Base-by-base conservation (phyloP, 1,284 basidiomycete genomes). In the Pterulicium gracile region DNA sequence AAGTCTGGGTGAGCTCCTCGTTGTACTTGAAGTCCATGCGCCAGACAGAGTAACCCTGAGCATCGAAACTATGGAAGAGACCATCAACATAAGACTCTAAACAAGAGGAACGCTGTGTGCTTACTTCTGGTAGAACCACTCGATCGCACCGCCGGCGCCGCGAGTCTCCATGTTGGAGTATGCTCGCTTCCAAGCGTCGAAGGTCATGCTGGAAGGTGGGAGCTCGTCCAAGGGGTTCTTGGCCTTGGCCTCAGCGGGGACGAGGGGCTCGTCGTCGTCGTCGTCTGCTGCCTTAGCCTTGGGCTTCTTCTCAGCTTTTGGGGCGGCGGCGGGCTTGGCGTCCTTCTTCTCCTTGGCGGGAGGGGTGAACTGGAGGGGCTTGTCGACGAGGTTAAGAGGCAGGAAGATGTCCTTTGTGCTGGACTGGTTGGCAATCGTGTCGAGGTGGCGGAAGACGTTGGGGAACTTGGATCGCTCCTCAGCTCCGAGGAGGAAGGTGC, bases 141-240 rank as follows among this genome's bases (percentile, higher is more conserved):
- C 85, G 19, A 89, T 55, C 42, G 85, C 57, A 49, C 87, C 87
- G 44, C 64, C 80, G 18, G 81, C 53, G 32, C 84, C 86, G 49
- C 88, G 81, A 32, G 94, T 97, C 48, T 97, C 94, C 67, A 87
- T 84, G 84, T 98, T 98, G 57, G 92, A 96, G 77, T 98, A 98
- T 49, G 88, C 84, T 46, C 92, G 83, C 72, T 98, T 98, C 89
- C 90, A 96, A 70, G 97, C 93, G 66, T 98, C 94, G 49, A 98
- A 82, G 72, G 93, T 92, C 73, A 97, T 88, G 13, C 77, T 69
- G 15, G 88, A 91, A 71, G 95, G 95, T 55, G 94, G 91, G 48
- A 96, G 79, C 51, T 76, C 74, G 55, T 97, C 95, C 46, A 96
- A 81, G 23, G 94, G 94, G 78, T 97, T 96, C 79, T 94, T 94